A percentile compares a stretch with the other conserved stretches of the same genome.
Evolutionary conservation across 2,329 filamentous ascomycete genomes (phyloP).

Genomic region (Phoma sp.): DNA sequence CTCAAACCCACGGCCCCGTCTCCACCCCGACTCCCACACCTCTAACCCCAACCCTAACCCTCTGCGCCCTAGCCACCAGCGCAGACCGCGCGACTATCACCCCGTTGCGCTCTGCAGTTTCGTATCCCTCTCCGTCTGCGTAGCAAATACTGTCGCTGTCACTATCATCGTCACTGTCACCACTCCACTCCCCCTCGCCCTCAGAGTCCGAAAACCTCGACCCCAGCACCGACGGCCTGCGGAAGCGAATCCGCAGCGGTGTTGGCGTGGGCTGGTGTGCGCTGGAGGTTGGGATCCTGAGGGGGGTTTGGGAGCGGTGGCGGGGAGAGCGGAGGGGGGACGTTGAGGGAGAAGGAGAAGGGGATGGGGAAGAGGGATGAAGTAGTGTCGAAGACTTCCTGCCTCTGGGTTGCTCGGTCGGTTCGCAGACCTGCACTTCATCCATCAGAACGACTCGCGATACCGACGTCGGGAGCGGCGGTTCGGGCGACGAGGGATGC

Average conservation of each 20-base stretch:
- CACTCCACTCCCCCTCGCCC: background rate
- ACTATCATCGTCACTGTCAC: too few species aligned
- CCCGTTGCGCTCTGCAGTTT: too few species aligned
- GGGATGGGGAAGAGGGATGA: background rate
- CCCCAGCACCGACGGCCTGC: conserved; percentile 10
- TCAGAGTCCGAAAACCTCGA: conserved; percentile 17
- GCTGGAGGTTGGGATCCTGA: conserved; percentile 14
- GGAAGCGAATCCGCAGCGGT: background rate
- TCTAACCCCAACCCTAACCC: background rate
- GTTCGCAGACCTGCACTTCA: too few species aligned
- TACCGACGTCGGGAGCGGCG: too few species aligned
- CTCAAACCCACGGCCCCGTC: background rate
- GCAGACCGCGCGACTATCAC: conserved; percentile 1
- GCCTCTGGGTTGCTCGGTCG: background rate
- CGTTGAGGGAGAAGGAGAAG: background rate
- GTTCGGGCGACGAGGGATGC: background rate
- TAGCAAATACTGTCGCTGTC: too few species aligned
- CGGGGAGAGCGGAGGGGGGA: conserved; percentile 16
- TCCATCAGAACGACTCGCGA: too few species aligned
- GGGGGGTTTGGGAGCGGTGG: conserved; percentile 19
- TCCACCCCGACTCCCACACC: background rate
- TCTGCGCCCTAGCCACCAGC: background rate
- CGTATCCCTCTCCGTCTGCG: too few species aligned
- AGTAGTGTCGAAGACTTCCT: background rate
- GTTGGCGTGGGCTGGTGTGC: background rate